These are phyloP conservation scores for Alloteropsis semialata DNA, from an alignment of 176 grass and related monocot species.

Conservation along the genomic window DNA sequence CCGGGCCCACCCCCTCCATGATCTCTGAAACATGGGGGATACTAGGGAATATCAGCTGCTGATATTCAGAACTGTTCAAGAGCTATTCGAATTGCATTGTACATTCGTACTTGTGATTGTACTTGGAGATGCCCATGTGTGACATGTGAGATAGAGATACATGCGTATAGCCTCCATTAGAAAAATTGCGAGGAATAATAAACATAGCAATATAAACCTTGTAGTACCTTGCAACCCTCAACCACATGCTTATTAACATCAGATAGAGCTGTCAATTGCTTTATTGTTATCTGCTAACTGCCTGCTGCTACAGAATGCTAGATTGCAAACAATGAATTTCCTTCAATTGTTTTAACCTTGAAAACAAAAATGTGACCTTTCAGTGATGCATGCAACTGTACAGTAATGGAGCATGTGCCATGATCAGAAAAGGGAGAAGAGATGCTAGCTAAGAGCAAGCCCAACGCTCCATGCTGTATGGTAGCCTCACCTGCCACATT, in stretches of 20 bases:
- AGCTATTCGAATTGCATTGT: not conserved
- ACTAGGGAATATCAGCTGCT: not conserved
- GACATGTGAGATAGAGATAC: not conserved
- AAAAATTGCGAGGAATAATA: not conserved
- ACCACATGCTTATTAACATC: not conserved
- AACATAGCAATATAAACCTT: not conserved
- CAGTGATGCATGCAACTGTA: not conserved
- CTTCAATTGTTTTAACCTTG: not conserved
- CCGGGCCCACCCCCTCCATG: not conserved
- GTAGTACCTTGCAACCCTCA: not conserved
- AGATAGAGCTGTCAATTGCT: conserved; percentile 10
- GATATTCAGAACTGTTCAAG: not conserved
- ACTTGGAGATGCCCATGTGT: conserved; percentile 24
- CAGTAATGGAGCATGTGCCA: conserved; percentile 25
- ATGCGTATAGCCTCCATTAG: not conserved
- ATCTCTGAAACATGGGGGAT: not conserved
- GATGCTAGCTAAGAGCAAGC: too few species aligned
- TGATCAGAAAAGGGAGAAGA: conserved; percentile 16
- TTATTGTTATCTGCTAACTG: too few species aligned
- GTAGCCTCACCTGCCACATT: too few species aligned
- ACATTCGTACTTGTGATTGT: conserved; percentile 19
- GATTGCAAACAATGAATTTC: too few species aligned
- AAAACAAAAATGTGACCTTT: not conserved
- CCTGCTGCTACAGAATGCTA: too few species aligned
- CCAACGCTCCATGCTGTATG: too few species aligned